Evolutionary conservation across 2,329 filamentous ascomycete genomes (phyloP), one percentile per base, ranked within the genome.

Genomic region (Penicillium aurantiogriseum): DNA sequence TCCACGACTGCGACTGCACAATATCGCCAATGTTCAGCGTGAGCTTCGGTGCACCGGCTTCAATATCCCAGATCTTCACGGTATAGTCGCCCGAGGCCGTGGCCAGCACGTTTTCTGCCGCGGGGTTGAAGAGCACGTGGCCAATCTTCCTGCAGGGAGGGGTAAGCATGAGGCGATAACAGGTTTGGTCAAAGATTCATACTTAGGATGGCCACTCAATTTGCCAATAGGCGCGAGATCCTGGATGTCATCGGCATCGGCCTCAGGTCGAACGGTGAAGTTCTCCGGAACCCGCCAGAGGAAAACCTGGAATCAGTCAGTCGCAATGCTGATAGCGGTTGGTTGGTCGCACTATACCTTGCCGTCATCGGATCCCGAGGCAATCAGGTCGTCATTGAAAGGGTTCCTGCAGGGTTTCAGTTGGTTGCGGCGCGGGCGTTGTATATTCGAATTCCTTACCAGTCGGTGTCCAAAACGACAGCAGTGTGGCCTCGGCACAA

Each of bases 401-500:
- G 94, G 94, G 76, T 92, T 93, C 91, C 91, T 94, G 45, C 11
- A 25, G 11, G 11, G 36, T 4, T 29, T 27, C 38, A 35, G 59
- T 60, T 8, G 56, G 44, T 31, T 46, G 40, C 29, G 21, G 11
- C 31, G 25, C 19, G 25, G 21, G 15, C 4, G 10, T 21, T 46
- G 17, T 35, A 2, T 5, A 35, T 31, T 31, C 11, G n/a, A n/a
- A 63, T 60, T 62, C 69, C 81, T 72, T 73, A 93, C 93, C 93
- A 99, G 81, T 99, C 94, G 65, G 93, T 97, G 77, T 99, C 94
- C 72, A 99, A 85, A 51, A 99, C 94, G 58, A 93, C 88, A 49
- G 92, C 92, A 43, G 94, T 99, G 77, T 99, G 94, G 59, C 94
- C 94, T 68, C 94, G 88, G 78, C 97, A 99, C 70, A 99, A 83